phyloP scores from a whole-genome alignment of 208 protist genomes.

The Entamoeba dispar region DNA sequence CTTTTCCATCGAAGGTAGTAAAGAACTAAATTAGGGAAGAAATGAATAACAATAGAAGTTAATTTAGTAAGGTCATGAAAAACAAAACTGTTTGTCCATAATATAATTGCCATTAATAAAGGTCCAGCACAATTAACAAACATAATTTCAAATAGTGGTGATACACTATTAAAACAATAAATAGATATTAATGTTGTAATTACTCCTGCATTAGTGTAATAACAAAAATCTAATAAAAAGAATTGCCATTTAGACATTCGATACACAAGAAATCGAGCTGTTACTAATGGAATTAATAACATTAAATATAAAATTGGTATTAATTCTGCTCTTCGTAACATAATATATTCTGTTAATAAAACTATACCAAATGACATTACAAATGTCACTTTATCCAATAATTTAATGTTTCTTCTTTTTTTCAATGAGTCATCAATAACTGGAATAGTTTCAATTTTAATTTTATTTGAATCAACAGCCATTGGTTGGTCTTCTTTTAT shows the following conservation, averaged over 20 bases:
- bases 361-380: background rate
- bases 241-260: background rate
- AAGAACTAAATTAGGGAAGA: slow-evolving; percentile 21
- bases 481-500: too few relatives aligned
- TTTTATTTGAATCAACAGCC: background rate
- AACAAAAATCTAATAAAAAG: background rate
- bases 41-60: slow-evolving; percentile 38
- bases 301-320: background rate
- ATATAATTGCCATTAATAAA: slow-evolving; percentile 23
- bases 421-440: background rate
- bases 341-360: background rate
- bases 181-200: background rate
- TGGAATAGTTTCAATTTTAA: background rate
- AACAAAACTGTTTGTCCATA: slow-evolving; percentile 36
- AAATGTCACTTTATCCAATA: background rate
- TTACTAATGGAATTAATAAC: background rate
- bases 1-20: background rate
- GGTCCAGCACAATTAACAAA: slow-evolving; percentile 19
- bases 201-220: background rate
- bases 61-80: slow-evolving; percentile 40
- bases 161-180: background rate
- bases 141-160: background rate
- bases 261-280: background rate
- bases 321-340: background rate
- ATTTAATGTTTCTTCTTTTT: background rate